Evolutionary conservation across 768 basidiomycete genomes (phyloP), one percentile per base, ranked within the genome.

Genomic region (Amanita polypyramis): DNA sequence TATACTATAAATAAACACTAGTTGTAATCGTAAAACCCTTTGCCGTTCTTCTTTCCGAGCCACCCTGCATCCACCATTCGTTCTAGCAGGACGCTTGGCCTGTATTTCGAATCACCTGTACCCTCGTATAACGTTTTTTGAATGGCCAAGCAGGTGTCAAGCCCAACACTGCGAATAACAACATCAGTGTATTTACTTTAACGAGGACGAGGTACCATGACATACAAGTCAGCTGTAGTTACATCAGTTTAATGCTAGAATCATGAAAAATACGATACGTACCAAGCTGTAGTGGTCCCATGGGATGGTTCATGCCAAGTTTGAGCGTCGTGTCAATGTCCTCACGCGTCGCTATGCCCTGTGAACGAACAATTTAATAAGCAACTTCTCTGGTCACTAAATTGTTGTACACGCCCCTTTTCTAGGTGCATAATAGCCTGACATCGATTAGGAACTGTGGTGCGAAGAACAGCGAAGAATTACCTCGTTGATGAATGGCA

Each of bases 401-500:
- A 56, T 1, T 51, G 34, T 17, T 23, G 19, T 25, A 2, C 8
- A 50, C 25, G 8, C 37, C 87, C 90, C 74, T 86, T 90, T 64
- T 97, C 94, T 1, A 98, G 70, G 55, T 82, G 83, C 80, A 95
- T 85, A 55, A 97, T 90, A 0, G 94, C 94, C 84, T 87, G 50
- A 2, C 52, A 42, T n/a, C 21, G 21, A 19, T 50, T 40, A 53
- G 33, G 23, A 21, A 15, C 45, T 43, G 6, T 20, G 17, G n/a
- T 29, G 37, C 19, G 20, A 41, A 43, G 4, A 29, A 30, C 39
- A 48, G 30, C 35, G 7, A 10, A 12, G 8, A 20, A 32, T 48
- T 56, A 82, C 82, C 74, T 98, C 95, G 55, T 97, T 98, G 56
- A 98, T 84, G 66, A 93, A 97, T 1, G 95, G 95, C 90, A 97